Base-by-base conservation (phyloP, 164 flowering plant genomes). In the Cinnamomum chago region DNA sequence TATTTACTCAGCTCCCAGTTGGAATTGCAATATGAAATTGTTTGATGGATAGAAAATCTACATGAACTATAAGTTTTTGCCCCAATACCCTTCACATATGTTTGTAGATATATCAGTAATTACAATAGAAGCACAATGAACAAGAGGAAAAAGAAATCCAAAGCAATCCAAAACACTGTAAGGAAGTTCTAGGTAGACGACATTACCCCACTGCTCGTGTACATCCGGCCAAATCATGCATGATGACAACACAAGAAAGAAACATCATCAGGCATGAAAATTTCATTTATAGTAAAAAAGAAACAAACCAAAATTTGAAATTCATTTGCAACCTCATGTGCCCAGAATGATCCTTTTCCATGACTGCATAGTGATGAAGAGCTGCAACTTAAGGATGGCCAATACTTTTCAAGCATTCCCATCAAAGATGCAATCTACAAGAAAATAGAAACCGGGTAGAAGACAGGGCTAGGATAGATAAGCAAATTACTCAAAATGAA, bases 381-480 rank as follows among this genome's bases (percentile, higher is more conserved):
- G 67, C 87, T 75, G 76, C 97, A 94, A 74, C 90, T 90, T 50
- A 86, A 83, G 58, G 93, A 81, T 76, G 98, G 98, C 98, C 97
- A 94, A 78, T 94, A 89, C 80, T 87, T 89, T 40, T 92, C 79
- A 40, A 92, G 78, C 3, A 72, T 83, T 72, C 76, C 86, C 71
- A 51, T 81, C 82, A 94, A 79, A 25, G 93, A 75, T 68, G 90
- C 79, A 50, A 92, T 82, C 98, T 94, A 81, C 81, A 75, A 17
- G 40, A 22, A 62, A 35, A 72, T 5, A 60, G n/a, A 33, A 22
- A 18, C 68, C n/a, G 52, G 62, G 40, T 5, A 33, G 10, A 40
- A 40, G 11, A 20, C 11, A 62, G 6, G 25, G 28, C n/a, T 22
- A n/a, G 23, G 20, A 15, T 55, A 20, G 60, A 15, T 14, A 14